Base-by-base conservation (phyloP, 1,284 basidiomycete species). In the Volvariella volvacea region DNA sequence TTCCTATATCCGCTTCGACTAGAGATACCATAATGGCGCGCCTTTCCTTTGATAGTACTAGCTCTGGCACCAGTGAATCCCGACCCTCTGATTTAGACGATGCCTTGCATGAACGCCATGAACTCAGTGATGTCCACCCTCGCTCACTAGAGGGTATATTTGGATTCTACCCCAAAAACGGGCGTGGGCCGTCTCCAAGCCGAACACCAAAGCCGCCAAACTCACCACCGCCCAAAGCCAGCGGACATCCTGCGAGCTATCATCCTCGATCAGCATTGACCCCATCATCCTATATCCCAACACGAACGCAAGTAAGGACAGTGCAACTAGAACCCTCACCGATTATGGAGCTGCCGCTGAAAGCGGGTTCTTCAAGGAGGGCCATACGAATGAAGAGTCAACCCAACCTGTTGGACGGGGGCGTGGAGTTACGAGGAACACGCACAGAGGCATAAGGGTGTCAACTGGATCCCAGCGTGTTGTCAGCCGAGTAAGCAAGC, bases 271-370 rank as follows among this genome's bases (percentile, higher is more conserved):
- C 51, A n/a, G 46, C 55, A 16, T 60, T 61, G 16, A 56, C 60
- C 25, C 59, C 61, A 30, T 51, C 52, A 15, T 58, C 59, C 32
- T 65, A 65, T 43, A 54, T 63, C 30, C 57, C 63, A 4, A 58
- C 56, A 16, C 47, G 45, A 34, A 33, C 49, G 3, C 51, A 48
- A 25, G 55, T 74, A 22, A 67, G 73, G 38, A 77, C 74, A 7
- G 60, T 65, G 14, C 76, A 78, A 53, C 52, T 75, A 55, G 73
- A 77, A 54, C 75, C 76, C 3, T 74, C 71, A 2, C 70, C 73
- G 16, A 58, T 47, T 12, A 78, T 78, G 76, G 60, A 68, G 45
- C 54, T 78, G 30, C 76, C 76, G 2, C 48, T 55, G 22, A 55
- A n/a, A 20, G 34, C 34, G 21, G 31, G 17, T 14, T 33, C 21